A percentile compares a stretch with the other conserved stretches of the same genome.
Evolutionary conservation across 495 filamentous ascomycete genomes (phyloP).

Genomic region (Neurospora pannonica): DNA sequence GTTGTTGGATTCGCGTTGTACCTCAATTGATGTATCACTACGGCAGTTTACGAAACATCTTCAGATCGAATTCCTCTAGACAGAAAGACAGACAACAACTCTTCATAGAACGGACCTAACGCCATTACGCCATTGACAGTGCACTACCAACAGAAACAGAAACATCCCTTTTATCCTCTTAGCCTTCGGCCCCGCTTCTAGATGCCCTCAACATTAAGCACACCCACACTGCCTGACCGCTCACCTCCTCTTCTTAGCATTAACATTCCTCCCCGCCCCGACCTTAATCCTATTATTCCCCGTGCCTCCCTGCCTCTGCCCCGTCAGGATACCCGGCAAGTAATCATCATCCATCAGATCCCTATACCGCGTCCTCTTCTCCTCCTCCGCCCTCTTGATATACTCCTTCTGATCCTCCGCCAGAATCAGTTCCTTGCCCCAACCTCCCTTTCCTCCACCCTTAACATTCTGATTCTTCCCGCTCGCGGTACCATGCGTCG

Average conservation of each 20-base stretch:
- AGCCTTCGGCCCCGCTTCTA: not conserved
- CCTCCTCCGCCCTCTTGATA: slow-evolving; percentile 48
- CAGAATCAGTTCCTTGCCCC: slow-evolving; percentile 72
- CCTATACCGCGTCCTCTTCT: slow-evolving; percentile 56
- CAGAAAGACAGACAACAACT: too few species aligned
- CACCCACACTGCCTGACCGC: not conserved
- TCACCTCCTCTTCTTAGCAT: slow-evolving; percentile 57
- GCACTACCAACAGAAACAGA: not conserved
- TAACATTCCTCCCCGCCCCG: slow-evolving; percentile 79
- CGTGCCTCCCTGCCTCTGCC: slow-evolving; percentile 47
- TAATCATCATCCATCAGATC: slow-evolving; percentile 96
- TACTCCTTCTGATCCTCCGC: slow-evolving; percentile 97
- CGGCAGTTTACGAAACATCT: too few species aligned
- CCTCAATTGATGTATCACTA: too few species aligned
- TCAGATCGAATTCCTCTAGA: too few species aligned
- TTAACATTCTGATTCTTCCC: slow-evolving; percentile 54
- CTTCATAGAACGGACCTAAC: too few species aligned
- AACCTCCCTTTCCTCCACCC: slow-evolving; percentile 78
- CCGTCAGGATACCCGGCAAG: slow-evolving; percentile 75
- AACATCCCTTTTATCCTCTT: not conserved
- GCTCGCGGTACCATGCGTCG: slow-evolving; percentile 66
- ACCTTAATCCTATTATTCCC: slow-evolving; percentile 60
- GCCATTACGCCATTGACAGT: not conserved
- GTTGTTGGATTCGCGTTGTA: too few species aligned
- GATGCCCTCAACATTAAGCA: not conserved